A percentile compares a stretch with the other conserved stretches of the same genome.
phyloP scores from a whole-genome alignment of 2,329 filamentous ascomycete species.

The Diaporthe citriasiana region DNA sequence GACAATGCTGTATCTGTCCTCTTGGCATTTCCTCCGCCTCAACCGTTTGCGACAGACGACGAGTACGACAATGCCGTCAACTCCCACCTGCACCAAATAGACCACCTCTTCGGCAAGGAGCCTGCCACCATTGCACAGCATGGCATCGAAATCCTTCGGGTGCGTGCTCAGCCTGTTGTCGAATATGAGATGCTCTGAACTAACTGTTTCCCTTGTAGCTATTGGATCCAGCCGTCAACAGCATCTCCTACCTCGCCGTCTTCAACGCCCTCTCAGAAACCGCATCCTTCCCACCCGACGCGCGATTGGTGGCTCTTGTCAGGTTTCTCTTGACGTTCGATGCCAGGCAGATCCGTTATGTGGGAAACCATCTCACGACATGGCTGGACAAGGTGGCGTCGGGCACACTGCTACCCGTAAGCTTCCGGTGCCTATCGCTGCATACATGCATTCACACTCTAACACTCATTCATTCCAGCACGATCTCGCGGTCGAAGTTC shows the following conservation, averaged over 20 bases:
- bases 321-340: constrained; percentile 67
- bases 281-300: constrained; percentile 46
- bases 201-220: constrained; percentile 50
- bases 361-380: constrained; percentile 57
- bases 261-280: constrained; percentile 58
- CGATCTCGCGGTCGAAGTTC: constrained; percentile 59
- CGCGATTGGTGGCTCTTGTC: constrained; percentile 49
- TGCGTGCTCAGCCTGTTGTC: constrained; percentile 44
- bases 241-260: constrained; percentile 65
- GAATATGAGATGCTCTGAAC: not conserved
- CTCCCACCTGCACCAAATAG: constrained; percentile 56
- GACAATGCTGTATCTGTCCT: constrained; percentile 56
- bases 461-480: constrained; percentile 53
- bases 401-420: constrained; percentile 60
- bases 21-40: constrained; percentile 57
- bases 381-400: constrained; percentile 59
- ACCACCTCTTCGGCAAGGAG: constrained; percentile 54
- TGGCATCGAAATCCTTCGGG: constrained; percentile 58
- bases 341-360: constrained; percentile 66
- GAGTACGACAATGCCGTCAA: constrained; percentile 58
- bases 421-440: constrained; percentile 34
- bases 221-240: constrained; percentile 63
- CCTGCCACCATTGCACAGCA: constrained; percentile 51
- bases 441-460: not conserved
- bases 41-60: constrained; percentile 49